These are phyloP conservation scores for Obba rivulosa DNA, from an alignment of 768 basidiomycete genomes.

Conservation along the genomic window DNA sequence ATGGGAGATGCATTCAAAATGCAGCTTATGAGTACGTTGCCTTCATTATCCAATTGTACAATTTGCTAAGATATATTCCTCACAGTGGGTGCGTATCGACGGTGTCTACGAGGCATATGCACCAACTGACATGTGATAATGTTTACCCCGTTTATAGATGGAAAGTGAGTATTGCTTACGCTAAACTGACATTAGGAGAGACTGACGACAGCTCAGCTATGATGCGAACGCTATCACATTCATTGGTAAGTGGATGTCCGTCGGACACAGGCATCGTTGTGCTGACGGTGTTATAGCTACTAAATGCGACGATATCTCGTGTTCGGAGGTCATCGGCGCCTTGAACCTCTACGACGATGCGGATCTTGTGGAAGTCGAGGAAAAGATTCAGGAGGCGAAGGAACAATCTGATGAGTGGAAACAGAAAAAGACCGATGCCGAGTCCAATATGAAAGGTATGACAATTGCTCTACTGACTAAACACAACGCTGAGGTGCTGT, in stretches of 20 bases:
- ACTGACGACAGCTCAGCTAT: conserved; percentile 25
- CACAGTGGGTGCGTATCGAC: conserved; percentile 36
- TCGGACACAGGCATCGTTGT: background rate
- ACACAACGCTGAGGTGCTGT: background rate
- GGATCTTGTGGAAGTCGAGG: conserved; percentile 45
- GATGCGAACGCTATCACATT: conserved; percentile 57
- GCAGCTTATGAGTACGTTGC: conserved; percentile 51
- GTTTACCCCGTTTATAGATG: conserved; percentile 33
- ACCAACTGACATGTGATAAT: background rate
- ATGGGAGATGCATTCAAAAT: conserved; percentile 60
- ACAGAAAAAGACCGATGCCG: conserved; percentile 34
- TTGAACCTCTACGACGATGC: conserved; percentile 49
- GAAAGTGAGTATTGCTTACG: conserved; percentile 38
- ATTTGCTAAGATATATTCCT: conserved; percentile 5
- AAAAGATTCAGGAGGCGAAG: conserved; percentile 32
- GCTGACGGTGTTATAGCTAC: conserved; percentile 35
- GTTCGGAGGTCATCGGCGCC: conserved; percentile 48
- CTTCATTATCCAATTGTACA: background rate
- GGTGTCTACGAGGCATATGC: conserved; percentile 1
- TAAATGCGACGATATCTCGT: conserved; percentile 62
- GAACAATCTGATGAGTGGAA: conserved; percentile 35
- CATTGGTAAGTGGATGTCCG: conserved; percentile 36
- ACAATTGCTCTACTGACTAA: background rate
- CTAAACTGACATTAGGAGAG: background rate
- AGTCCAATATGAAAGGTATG: conserved; percentile 38